phyloP scores from a whole-genome alignment of 2,329 filamentous ascomycete species.

The Pestalotiopsis sp. region DNA sequence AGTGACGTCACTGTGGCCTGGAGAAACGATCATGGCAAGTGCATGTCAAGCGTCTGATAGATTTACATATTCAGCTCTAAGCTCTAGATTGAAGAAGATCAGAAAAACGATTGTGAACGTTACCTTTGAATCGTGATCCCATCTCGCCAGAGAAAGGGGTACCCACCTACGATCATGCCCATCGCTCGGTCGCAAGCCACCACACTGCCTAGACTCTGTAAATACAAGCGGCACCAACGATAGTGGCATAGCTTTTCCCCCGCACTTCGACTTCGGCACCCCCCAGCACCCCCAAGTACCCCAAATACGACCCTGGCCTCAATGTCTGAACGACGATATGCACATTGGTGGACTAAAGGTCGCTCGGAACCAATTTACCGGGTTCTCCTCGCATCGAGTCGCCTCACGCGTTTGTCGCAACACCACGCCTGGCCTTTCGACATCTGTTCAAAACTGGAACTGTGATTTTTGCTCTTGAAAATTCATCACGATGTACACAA shows the following conservation, averaged over 20 bases:
- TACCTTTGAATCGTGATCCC: too few species aligned
- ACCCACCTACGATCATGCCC: too few species aligned
- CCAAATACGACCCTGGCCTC: conserved; percentile 13
- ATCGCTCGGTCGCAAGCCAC: too few species aligned
- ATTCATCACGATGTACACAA: neutral
- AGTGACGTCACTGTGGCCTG: too few species aligned
- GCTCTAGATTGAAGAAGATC: too few species aligned
- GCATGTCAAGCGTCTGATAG: too few species aligned
- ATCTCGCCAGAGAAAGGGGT: too few species aligned
- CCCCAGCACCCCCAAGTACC: neutral
- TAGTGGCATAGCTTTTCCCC: neutral
- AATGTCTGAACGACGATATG: conserved; percentile 15
- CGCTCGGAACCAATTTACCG: neutral
- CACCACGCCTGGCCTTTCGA: neutral
- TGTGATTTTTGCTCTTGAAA: neutral
- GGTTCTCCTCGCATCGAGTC: neutral
- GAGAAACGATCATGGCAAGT: too few species aligned
- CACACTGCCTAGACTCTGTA: too few species aligned
- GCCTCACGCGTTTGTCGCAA: neutral
- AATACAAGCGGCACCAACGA: neutral
- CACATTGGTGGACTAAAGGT: neutral
- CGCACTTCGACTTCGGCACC: neutral
- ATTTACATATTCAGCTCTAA: too few species aligned
- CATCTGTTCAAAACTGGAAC: neutral
- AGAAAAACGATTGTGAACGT: too few species aligned